Evolutionary conservation across 2,329 filamentous ascomycete genomes (phyloP), one percentile per base, ranked within the genome.

Genomic region (Periconia digitata): DNA sequence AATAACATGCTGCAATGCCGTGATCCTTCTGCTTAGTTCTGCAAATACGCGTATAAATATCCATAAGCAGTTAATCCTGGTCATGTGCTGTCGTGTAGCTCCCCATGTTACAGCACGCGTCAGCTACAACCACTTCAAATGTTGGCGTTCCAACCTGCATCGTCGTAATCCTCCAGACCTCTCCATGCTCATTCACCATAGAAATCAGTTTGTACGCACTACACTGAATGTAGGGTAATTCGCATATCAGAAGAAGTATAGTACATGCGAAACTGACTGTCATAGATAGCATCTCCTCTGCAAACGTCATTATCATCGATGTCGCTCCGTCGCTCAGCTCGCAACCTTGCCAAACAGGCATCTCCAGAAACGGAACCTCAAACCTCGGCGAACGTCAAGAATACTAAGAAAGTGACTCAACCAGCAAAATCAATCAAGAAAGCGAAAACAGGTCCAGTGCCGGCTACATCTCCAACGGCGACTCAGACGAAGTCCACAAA

Each of bases 271-370:
- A 32, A 32, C n/a, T 32, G 27, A 32, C 27, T 32, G 12, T 10
- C 27, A 32, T 6, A 32, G 27, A 32, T 12, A 32, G 27, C 27
- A 4, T 32, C 27, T 32, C 27, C 27, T 13, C 12, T 15, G 4
- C 27, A 32, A 15, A 10, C 5, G n/a, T 13, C 27, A 32, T 15
- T 4, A 17, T 24, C 38, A 8, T 4, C 39, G 16, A 82, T 83
- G 80, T 75, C 79, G 34, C 66, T 81, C 10, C 67, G 80, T 54
- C 77, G 80, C 45, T 83, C 80, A 39, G 67, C 76, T 36, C 75
- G 80, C 38, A 70, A 79, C 24, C 71, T 69, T 41, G 64, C 67
- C 13, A 63, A 59, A 40, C 60, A 51, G 43, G 44, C 44, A 12
- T 46, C 59, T 43, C 60, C 41, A 35, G 50, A 32, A 16, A 49